Conservation (phyloP, 306 rosid genomes). For the Lathyrus aphaca region DNA sequence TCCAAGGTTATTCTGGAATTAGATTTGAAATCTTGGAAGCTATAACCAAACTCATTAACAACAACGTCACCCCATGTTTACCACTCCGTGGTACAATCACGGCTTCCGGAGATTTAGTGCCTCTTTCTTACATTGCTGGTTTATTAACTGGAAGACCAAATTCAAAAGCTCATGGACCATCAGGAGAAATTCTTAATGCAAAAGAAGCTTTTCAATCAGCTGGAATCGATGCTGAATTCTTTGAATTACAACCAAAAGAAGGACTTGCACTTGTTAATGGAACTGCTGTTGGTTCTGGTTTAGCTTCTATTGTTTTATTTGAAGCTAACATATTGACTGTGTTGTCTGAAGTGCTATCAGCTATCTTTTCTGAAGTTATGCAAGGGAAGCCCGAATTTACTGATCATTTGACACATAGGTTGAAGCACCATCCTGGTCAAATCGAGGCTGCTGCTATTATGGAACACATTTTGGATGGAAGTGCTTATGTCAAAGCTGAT, state of each 20-base stretch:
- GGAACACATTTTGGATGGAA: no score
- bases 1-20: slow-evolving; percentile 90
- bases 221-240: slow-evolving; percentile 1
- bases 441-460: no score
- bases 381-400: no score
- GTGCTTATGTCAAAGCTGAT: no score
- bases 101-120: slow-evolving; percentile 85
- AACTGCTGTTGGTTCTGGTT: no score
- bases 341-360: no score
- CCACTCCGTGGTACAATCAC: slow-evolving; percentile 88
- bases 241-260: no score
- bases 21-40: slow-evolving; percentile 86
- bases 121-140: slow-evolving; percentile 87
- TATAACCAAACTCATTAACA: slow-evolving; percentile 69
- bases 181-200: slow-evolving; percentile 26
- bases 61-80: slow-evolving; percentile 73
- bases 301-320: no score
- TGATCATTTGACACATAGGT: slow-evolving; percentile 56
- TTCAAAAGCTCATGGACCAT: slow-evolving; percentile 65
- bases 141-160: slow-evolving; percentile 73
- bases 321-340: no score
- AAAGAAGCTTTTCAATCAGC: slow-evolving; percentile 63
- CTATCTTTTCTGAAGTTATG: no score
- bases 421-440: slow-evolving; percentile 93
- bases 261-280: no score